Evolutionary conservation across 202 grass and related monocot species (phyloP).

Genomic region (Schoenoplectus tabernaemontani): DNA sequence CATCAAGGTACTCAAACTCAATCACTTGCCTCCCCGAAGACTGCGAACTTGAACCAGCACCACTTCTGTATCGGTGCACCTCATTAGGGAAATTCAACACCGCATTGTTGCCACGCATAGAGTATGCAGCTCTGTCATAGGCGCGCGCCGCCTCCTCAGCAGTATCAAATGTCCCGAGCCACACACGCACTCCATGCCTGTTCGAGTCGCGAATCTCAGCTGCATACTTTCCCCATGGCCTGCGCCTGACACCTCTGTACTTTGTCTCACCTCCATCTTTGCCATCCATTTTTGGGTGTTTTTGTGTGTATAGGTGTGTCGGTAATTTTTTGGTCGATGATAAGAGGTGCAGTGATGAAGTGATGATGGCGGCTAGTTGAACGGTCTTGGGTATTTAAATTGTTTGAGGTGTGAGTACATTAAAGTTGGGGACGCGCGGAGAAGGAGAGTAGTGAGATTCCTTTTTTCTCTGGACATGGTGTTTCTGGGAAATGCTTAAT

Average conservation of each 20-base stretch:
- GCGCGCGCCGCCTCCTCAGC: conserved; percentile 46
- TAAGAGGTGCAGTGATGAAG: background rate
- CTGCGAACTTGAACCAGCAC: background rate
- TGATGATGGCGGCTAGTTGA: conserved; percentile 15
- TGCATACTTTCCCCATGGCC: conserved; percentile 60
- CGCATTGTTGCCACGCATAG: conserved; percentile 51
- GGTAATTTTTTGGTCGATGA: background rate
- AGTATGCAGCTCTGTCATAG: conserved; percentile 57
- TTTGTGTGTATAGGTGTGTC: background rate
- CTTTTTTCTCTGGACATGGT: background rate
- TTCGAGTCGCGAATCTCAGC: conserved; percentile 77
- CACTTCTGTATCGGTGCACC: conserved; percentile 13
- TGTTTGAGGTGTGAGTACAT: background rate
- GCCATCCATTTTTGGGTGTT: background rate
- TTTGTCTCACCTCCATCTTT: conserved; percentile 28
- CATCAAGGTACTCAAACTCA: conserved; percentile 67
- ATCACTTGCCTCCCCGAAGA: conserved; percentile 37
- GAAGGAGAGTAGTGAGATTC: conserved; percentile 8
- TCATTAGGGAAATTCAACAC: conserved; percentile 71
- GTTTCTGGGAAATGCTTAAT: background rate
- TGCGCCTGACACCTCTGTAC: conserved; percentile 56
- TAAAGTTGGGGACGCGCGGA: background rate
- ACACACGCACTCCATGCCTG: conserved; percentile 46
- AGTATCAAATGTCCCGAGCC: conserved; percentile 62
- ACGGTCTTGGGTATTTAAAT: conserved; percentile 19